Conservation (phyloP, 2,329 filamentous ascomycete genomes). For the Aureobasidium sp. region DNA sequence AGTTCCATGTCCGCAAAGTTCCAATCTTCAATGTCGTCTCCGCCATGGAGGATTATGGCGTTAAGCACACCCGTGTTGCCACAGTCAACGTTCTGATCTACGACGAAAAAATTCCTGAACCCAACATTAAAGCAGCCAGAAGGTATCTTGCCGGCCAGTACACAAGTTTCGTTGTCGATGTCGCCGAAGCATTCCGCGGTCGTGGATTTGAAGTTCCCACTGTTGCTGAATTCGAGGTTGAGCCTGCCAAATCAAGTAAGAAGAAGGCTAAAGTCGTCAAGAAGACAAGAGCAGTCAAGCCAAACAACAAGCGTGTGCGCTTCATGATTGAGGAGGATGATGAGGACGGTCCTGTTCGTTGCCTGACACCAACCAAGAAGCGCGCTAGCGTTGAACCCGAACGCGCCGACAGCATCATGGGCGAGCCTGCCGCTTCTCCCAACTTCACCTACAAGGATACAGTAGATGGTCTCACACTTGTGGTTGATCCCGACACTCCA, state of each 20-base stretch:
- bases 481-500: neutral
- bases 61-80: constrained; percentile 1
- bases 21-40: constrained; percentile 1
- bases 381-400: neutral
- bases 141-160: neutral
- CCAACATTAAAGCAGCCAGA: neutral
- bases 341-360: neutral
- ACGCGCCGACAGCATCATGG: neutral
- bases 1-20: neutral
- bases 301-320: neutral
- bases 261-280: neutral
- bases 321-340: neutral
- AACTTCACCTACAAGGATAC: neutral
- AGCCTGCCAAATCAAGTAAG: neutral
- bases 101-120: neutral
- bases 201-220: neutral
- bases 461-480: neutral
- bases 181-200: neutral
- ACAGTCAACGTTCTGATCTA: neutral
- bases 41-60: neutral
- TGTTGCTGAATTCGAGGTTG: neutral
- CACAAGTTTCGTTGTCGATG: neutral
- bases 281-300: neutral
- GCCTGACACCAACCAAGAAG: neutral
- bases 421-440: neutral